A percentile compares a stretch with the other conserved stretches of the same genome.
Evolutionary conservation across 78 protist species (phyloP).

Genomic region (Polysphondylium violaceum): DNA sequence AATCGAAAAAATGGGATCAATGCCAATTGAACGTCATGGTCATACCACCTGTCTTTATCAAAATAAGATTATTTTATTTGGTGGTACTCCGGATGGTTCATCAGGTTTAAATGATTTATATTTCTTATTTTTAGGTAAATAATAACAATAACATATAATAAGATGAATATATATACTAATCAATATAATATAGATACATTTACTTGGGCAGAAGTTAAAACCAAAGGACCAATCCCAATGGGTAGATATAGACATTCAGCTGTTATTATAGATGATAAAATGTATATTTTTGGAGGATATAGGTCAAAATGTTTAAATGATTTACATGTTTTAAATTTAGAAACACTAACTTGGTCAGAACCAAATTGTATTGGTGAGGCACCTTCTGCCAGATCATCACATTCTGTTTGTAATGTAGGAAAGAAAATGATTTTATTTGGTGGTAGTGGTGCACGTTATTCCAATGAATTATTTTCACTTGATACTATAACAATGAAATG

Average conservation of each 20-base stretch:
- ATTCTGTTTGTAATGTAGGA: slow-evolving; percentile 68
- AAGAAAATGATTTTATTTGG: slow-evolving; percentile 68
- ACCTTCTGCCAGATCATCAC: slow-evolving; percentile 76
- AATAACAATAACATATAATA: not conserved
- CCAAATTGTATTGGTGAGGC: slow-evolving; percentile 52
- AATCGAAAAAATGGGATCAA: not conserved
- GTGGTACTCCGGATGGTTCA: slow-evolving; percentile 78
- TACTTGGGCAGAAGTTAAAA: slow-evolving; percentile 67
- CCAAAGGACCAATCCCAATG: slow-evolving; percentile 52
- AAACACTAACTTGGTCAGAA: slow-evolving; percentile 54
- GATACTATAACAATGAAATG: slow-evolving; percentile 32
- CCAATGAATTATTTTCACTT: slow-evolving; percentile 62
- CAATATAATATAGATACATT: slow-evolving; percentile 19
- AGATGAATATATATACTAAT: not conserved
- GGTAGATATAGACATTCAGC: slow-evolving; percentile 70
- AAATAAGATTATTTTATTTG: slow-evolving; percentile 49
- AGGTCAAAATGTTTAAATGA: slow-evolving; percentile 66
- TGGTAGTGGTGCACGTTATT: slow-evolving; percentile 72
- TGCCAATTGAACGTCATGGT: slow-evolving; percentile 69
- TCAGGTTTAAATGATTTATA: slow-evolving; percentile 58
- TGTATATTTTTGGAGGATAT: slow-evolving; percentile 75
- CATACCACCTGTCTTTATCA: slow-evolving; percentile 65
- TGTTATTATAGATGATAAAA: slow-evolving; percentile 64
- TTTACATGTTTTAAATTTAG: slow-evolving; percentile 48
- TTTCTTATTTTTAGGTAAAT: slow-evolving; percentile 35